Base-by-base conservation (phyloP, 139 green algal species). In the Chlorella ohadii region DNA sequence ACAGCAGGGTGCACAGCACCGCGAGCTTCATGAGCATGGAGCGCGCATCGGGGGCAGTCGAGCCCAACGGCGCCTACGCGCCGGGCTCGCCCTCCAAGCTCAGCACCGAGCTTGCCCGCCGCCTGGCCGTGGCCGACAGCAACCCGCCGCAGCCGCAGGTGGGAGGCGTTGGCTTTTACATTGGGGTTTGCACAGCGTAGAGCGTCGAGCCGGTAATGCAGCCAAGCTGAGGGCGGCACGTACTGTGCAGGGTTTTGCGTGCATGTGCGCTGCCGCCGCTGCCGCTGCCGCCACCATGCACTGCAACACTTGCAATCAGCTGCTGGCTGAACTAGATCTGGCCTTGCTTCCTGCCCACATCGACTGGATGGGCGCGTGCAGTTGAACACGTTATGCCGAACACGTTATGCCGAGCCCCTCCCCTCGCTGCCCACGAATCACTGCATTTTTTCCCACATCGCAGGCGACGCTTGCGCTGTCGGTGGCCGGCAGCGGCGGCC, bases 31-130 rank as follows among this genome's bases (percentile, higher is more conserved):
- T 59, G 51, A 59, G 51, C 51, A 59, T 59, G 51, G 51, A 59
- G 51, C 51, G 51, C 51, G 15, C 51, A 22, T 19, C 51, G 51
- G 51, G 51, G 51, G 51, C 51, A 59, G 34, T 55, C 39, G 68
- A 78, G 11, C 16, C 55, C 36, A 85, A 72, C 68, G 61, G 79
- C 31, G 28, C 51, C 25, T 31, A 34, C 7, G 81, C 34, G 15
- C 44, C 63, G 3, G 28, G 20, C 3, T 86, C 82, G 2, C 63
- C 84, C n/a, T 81, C 66, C 36, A 79, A 66, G 63, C 72, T 88
- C 23, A 85, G 78, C 13, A 68, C 81, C 11, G 84, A 88, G 68
- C 56, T 88, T 6, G 57, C 84, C 27, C 33, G 72, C 20, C 67
- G 84, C 22, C 68, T 88, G 44, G 33, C n/a, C 22, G n/a, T 82